Percentiles rank a stretch among this genome's conserved stretches.
These are phyloP conservation scores for Cryptomeria japonica DNA, from an alignment of 75 land plant species.

Conservation along the genomic window DNA sequence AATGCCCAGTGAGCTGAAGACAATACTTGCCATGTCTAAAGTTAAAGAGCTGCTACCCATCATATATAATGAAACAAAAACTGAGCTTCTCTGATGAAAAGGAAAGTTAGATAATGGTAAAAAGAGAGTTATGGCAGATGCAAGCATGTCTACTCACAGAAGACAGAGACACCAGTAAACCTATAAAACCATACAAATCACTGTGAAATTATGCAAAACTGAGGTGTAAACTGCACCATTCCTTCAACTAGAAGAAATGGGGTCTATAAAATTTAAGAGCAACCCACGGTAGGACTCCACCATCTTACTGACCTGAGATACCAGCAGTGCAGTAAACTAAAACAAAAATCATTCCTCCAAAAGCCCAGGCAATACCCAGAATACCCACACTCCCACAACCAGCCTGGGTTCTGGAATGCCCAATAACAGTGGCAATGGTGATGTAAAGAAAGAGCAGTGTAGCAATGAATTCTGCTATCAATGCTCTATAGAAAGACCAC, in stretches of 20 bases:
- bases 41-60: neutral
- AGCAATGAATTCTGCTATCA: slow-evolving; percentile 73
- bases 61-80: neutral
- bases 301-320: slow-evolving; percentile 34
- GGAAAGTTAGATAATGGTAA: neutral
- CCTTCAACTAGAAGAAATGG: neutral
- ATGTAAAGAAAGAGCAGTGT: slow-evolving; percentile 72
- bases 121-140: neutral
- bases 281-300: neutral
- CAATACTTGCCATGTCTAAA: neutral
- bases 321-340: slow-evolving; percentile 67
- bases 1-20: no score
- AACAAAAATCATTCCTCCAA: slow-evolving; percentile 47
- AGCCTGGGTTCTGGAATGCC: slow-evolving; percentile 21
- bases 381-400: slow-evolving; percentile 62
- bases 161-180: no score
- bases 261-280: neutral
- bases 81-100: neutral
- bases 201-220: no score
- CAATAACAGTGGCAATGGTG: slow-evolving; percentile 62
- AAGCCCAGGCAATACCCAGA: slow-evolving; percentile 75
- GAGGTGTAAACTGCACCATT: neutral
- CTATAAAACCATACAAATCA: no score
- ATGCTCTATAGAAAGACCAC: slow-evolving; percentile 79
- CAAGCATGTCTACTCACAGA: no score